These are phyloP conservation scores for Ziziphus jujuba DNA, from an alignment of 306 rosid genomes.

Conservation along the genomic window DNA sequence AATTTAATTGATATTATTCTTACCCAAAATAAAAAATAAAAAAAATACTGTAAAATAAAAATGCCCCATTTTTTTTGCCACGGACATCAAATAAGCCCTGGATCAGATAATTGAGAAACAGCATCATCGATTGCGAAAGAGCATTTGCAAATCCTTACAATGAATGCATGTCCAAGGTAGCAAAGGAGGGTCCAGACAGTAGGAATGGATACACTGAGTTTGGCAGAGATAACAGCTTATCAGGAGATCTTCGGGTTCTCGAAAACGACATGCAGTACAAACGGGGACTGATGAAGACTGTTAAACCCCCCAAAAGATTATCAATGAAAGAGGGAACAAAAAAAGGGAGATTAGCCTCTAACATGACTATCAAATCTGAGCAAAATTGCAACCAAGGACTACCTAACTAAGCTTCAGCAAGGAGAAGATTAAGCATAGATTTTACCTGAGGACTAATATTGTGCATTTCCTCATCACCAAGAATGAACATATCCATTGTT, in stretches of 20 bases:
- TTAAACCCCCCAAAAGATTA: slow-evolving; percentile 12
- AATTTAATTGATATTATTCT: too few relatives aligned
- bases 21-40: too few relatives aligned
- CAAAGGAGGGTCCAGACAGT: slow-evolving; percentile 85
- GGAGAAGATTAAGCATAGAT: slow-evolving; percentile 6
- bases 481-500: slow-evolving; percentile 41
- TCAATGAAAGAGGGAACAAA: too few relatives aligned
- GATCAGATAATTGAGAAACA: neutral
- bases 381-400: slow-evolving; percentile 13
- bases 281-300: slow-evolving; percentile 41
- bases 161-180: slow-evolving; percentile 75
- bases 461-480: slow-evolving; percentile 31
- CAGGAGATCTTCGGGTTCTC: slow-evolving; percentile 77
- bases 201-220: slow-evolving; percentile 43
- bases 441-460: slow-evolving; percentile 55
- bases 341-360: slow-evolving; percentile 20
- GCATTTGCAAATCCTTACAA: slow-evolving; percentile 69
- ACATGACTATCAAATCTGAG: slow-evolving; percentile 14
- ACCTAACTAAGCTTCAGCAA: neutral
- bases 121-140: slow-evolving; percentile 29
- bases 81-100: too few relatives aligned
- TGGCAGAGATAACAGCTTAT: slow-evolving; percentile 54
- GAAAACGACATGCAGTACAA: slow-evolving; percentile 58
- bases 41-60: too few relatives aligned
- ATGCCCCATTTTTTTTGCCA: too few relatives aligned